Evolutionary conservation across 75 land plant species (phyloP), one percentile per base, ranked within the genome.

Genomic region (Cryptomeria japonica): DNA sequence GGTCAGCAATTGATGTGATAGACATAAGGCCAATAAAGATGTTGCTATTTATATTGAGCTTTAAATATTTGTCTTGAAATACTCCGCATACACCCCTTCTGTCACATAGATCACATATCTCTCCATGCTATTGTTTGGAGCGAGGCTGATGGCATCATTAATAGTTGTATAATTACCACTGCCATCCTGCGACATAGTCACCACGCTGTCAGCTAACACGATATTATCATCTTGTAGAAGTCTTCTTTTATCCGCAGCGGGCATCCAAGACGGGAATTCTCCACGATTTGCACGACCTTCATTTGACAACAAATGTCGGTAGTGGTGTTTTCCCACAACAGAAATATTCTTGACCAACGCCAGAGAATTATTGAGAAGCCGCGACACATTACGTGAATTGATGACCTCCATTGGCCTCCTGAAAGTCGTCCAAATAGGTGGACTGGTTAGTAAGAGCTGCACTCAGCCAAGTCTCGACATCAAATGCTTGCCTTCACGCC

Each of bases 371-470:
- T 89, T 91, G 36, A 86, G 70, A 42, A 91, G 64, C 18, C 41
- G 44, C n/a, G 49, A 61, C 42, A 91, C 53, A 41, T 88, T 80
- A 42, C 51, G 7, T 0, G 92, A 80, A 16, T 51, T 28, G 82
- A 12, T n/a, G 61, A 70, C 38, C 64, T 72, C 73, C 86, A 25
- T 82, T 64, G 61, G 88, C 84, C 39, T 80, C 46, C 32, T 42
- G 85, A 55, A 95, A 90, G 44, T 95, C 95, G 22, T 95, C 94
- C 73, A 92, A 87, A 86, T 95, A 96, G 16, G 97, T 96, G 84
- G 88, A 83, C 86, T 93, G 93, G 88, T 93, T 89, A 13, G 96
- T 94, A 70, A 96, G 88, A 31, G 94, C 92, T 32, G 90, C 93
- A 86, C 94, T 85, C n/a, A 91, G 86, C 38, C 93, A 28, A 10